These are phyloP conservation scores for Penicillium sp. DNA, from an alignment of 2,329 filamentous ascomycete species.

Conservation along the genomic window DNA sequence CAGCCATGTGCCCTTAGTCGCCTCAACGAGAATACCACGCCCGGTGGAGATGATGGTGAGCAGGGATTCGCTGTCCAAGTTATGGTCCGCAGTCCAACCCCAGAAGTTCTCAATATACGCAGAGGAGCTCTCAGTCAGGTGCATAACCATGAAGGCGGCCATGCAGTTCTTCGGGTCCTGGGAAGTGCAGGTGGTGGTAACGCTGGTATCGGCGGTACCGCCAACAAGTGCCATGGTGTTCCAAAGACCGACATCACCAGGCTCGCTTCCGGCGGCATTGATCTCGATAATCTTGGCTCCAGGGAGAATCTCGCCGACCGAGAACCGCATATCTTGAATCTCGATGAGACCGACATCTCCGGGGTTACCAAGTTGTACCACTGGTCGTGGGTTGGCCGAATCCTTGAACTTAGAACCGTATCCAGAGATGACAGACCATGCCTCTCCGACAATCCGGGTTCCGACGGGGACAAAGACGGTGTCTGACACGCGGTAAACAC, in stretches of 20 bases:
- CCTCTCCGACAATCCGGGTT: constrained; percentile 57
- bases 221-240: constrained; percentile 51
- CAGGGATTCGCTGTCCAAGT: constrained; percentile 44
- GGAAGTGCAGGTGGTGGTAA: constrained; percentile 41
- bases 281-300: constrained; percentile 52
- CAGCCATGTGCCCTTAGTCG: constrained; percentile 47
- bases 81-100: constrained; percentile 53
- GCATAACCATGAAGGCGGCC: constrained; percentile 53
- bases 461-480: constrained; percentile 51
- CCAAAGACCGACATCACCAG: constrained; percentile 55
- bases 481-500: constrained; percentile 45
- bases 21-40: constrained; percentile 46
- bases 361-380: constrained; percentile 54
- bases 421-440: constrained; percentile 54
- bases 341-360: constrained; percentile 54
- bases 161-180: constrained; percentile 46
- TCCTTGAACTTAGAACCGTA: constrained; percentile 51
- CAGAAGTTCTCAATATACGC: constrained; percentile 59
- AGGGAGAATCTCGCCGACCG: constrained; percentile 49
- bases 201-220: constrained; percentile 45
- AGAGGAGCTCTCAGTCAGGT: constrained; percentile 50
- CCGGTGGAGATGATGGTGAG: constrained; percentile 38
- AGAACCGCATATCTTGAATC: constrained; percentile 56
- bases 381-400: constrained; percentile 46
- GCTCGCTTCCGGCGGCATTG: constrained; percentile 50